Base-by-base conservation (phyloP, 192 early-diverging fungal genomes). In the Chytriomyces sp. region DNA sequence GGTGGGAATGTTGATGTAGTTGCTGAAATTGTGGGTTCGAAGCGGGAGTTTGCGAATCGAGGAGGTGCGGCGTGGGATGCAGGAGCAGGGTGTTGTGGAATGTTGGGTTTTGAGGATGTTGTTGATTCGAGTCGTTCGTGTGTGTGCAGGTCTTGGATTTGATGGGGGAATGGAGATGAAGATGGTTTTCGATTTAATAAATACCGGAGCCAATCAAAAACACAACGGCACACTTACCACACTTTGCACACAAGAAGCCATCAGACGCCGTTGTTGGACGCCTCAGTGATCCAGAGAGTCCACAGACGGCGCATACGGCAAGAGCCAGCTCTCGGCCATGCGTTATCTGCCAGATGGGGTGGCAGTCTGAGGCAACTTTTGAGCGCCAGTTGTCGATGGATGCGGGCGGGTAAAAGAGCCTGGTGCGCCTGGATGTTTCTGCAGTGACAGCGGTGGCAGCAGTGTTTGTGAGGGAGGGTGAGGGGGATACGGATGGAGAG, bases 181-280 rank as follows among this genome's bases (percentile, higher is more conserved):
- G 13, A n/a, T n/a, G 0, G 0, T 57, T 57, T 57, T 57, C 53
- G 53, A 18, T 57, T 20, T 57, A 57, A 57, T 57, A 57, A 10
- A 18, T 53, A 53, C 18, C 50, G 18, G 50, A 57, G 20, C 11
- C 53, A 11, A 57, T 57, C 53, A 57, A 11, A 57, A 20, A 57
- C 11, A 20, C 53, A 20, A 0, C 0, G 3, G 1, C 0, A 57
- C 11, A 57, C 53, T 57, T 3, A 57, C 53, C 53, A 57, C 53
- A 57, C 53, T 57, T 57, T 57, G 53, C 53, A 57, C 53, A 57
- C 53, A 57, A 57, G 53, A 57, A 18, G 11, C 53, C 53, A 18
- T 20, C 53, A 1, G 53, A 57, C 11, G 53, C 11, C 53, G 53
- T 57, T 11, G 53, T 57, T 11, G 53, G 53, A 3, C 53, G 53